Evolutionary conservation across 208 protist species (phyloP), one percentile per base, ranked within the genome.

Genomic region (Leishmania lainsoni): DNA sequence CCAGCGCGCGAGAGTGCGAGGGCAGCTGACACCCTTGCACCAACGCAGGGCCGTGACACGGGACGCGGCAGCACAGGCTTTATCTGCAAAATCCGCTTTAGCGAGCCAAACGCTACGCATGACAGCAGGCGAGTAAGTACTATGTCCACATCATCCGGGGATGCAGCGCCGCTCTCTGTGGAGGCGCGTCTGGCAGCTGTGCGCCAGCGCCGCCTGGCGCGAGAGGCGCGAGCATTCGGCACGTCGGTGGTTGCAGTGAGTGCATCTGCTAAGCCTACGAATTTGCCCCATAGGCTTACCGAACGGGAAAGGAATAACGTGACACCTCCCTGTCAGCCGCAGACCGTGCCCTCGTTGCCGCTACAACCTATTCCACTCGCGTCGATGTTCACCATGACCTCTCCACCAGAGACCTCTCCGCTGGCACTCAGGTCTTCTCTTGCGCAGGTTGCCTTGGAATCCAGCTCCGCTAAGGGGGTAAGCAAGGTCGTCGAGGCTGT

Each of bases 181-280:
- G 76, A 84, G 71, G 68, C 66, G 49, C 75, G 81, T 3, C 71
- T 84, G 22, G 81, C 68, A 26, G 75, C 81, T 42, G 52, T 85
- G 51, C 81, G 71, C n/a, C 8, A 65, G 17, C 81, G 71, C 16
- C 76, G 76, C 49, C 48, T 54, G 17, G 74, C 35, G 26, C 74
- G 74, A 51, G 39, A 65, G 22, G 54, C 54, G 51, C 73, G 54
- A 8, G 73, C 52, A 9, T 16, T 74, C 45, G 69, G 45, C 22
- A 26, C 16, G 20, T 22, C 65, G 12, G 65, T 4, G 32, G 26
- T 10, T 5, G 58, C 10, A 26, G 58, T 29, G n/a, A 63, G 49
- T 39, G 20, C 35, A 5, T 59, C 71, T 6, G n/a, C 49, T 12
- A 20, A 3, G 42, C 2, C 71, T 42, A 42, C 42, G 45, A 9